Evolutionary conservation across 192 early-diverging fungal genomes (phyloP).

Genomic region (Backusella psychrophila): DNA sequence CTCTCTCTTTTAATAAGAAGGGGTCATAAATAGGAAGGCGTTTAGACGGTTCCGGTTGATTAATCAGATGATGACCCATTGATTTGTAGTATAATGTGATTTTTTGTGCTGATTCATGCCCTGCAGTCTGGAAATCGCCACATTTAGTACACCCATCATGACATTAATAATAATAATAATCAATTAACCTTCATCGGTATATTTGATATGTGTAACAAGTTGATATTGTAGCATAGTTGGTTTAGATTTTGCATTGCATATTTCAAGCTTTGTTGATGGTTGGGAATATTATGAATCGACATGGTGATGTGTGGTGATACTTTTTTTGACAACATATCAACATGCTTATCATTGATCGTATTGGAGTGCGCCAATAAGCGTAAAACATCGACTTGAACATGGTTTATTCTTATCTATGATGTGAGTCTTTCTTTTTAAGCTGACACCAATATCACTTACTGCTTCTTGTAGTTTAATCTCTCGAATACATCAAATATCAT

Average conservation of each 20-base stretch:
- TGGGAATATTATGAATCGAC: conserved; percentile 22
- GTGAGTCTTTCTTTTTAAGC: not conserved
- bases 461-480: not conserved
- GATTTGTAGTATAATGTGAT: conserved; percentile 15
- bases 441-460: not conserved
- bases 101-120: conserved; percentile 4
- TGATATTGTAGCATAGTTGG: conserved; percentile 21
- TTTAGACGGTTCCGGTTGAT: not conserved
- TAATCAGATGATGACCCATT: not conserved
- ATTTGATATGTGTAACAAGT: conserved; percentile 5
- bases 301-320: conserved; percentile 12
- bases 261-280: conserved; percentile 1
- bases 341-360: not conserved
- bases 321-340: not conserved
- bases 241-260: conserved; percentile 16
- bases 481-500: not conserved
- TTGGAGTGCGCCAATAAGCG: not conserved
- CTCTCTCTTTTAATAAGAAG: not conserved
- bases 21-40: conserved; percentile 5
- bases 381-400: conserved; percentile 16
- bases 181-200: conserved; percentile 23
- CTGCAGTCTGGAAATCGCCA: not conserved
- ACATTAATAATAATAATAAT: not conserved
- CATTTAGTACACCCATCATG: not conserved
- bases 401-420: not conserved